phyloP scores from a whole-genome alignment of 805 yeast genomes.

The Millerozyma miso region DNA sequence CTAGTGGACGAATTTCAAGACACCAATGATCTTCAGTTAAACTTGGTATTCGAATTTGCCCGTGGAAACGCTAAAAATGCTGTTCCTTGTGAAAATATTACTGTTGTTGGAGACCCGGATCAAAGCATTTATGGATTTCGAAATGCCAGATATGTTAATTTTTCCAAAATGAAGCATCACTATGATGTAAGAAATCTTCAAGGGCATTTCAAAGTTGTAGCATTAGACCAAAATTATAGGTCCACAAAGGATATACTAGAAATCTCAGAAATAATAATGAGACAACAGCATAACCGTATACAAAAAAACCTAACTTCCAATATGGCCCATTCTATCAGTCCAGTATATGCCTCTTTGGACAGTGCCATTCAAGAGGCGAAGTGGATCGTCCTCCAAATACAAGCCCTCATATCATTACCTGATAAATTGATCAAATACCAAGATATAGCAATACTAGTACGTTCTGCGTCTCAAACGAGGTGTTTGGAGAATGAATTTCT shows the following conservation, averaged over 20 bases:
- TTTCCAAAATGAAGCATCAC: constrained; percentile 47
- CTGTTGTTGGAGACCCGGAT: constrained; percentile 95
- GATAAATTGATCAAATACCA: constrained; percentile 37
- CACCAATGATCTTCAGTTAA: constrained; percentile 73
- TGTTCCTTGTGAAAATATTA: constrained; percentile 47
- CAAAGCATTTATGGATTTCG: constrained; percentile 91
- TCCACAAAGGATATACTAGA: constrained; percentile 66
- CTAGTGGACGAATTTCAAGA: constrained; percentile 95
- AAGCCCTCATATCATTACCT: constrained; percentile 43
- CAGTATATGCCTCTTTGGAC: constrained; percentile 39
- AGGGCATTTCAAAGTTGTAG: constrained; percentile 22
- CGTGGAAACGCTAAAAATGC: constrained; percentile 28
- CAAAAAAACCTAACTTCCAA: constrained; percentile 47
- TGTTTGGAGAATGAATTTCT: constrained; percentile 62
- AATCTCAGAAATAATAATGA: constrained; percentile 62
- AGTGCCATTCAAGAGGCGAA: constrained; percentile 53
- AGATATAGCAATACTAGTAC: constrained; percentile 71
- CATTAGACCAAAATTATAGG: constrained; percentile 70
- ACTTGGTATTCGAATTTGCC: constrained; percentile 52
- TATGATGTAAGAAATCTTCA: constrained; percentile 23
- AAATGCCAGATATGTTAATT: constrained; percentile 69
- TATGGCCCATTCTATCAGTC: constrained; percentile 36
- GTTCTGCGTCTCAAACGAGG: constrained; percentile 61
- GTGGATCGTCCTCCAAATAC: constrained; percentile 54
- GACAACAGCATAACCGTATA: constrained; percentile 49